phyloP scores from a whole-genome alignment of 495 filamentous ascomycete genomes.

The Xylaria cubensis region DNA sequence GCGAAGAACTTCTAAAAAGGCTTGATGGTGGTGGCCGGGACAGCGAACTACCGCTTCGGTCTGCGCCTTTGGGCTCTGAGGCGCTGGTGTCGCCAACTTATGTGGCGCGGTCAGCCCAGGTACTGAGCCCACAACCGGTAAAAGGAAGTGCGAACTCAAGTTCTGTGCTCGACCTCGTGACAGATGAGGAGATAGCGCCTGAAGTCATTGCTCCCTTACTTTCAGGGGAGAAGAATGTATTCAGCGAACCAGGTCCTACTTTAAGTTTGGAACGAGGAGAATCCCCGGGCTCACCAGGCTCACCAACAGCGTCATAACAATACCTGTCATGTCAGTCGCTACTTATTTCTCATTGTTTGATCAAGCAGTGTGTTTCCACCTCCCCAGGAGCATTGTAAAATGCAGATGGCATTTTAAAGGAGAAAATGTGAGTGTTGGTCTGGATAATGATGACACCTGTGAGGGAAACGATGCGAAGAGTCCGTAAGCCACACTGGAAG shows the following conservation, averaged over 20 bases:
- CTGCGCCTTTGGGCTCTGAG: conserved; percentile 57
- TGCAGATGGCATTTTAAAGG: not conserved
- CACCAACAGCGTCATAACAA: not conserved
- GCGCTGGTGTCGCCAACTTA: conserved; percentile 53
- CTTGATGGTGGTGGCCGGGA: conserved; percentile 40
- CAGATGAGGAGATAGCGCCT: not conserved
- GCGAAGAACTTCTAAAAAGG: conserved; percentile 58
- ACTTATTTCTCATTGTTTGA: not conserved
- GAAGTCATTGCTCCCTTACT: not conserved
- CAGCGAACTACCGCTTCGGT: conserved; percentile 48
- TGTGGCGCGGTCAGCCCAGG: conserved; percentile 46
- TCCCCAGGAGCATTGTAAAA: not conserved
- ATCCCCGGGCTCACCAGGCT: not conserved
- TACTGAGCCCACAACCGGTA: conserved; percentile 50
- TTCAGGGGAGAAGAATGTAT: not conserved
- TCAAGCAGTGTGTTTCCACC: not conserved
- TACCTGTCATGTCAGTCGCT: not conserved
- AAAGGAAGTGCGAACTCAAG: conserved; percentile 44
- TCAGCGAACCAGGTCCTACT: not conserved
- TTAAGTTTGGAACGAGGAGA: not conserved
- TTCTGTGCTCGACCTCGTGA: conserved; percentile 41
- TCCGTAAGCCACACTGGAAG: not conserved
- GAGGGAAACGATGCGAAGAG: not conserved
- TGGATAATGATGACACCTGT: not conserved
- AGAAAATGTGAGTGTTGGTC: conserved; percentile 3